These are phyloP conservation scores for Ascochyta viciae-villosae DNA, from an alignment of 2,329 filamentous ascomycete species.

Conservation along the genomic window DNA sequence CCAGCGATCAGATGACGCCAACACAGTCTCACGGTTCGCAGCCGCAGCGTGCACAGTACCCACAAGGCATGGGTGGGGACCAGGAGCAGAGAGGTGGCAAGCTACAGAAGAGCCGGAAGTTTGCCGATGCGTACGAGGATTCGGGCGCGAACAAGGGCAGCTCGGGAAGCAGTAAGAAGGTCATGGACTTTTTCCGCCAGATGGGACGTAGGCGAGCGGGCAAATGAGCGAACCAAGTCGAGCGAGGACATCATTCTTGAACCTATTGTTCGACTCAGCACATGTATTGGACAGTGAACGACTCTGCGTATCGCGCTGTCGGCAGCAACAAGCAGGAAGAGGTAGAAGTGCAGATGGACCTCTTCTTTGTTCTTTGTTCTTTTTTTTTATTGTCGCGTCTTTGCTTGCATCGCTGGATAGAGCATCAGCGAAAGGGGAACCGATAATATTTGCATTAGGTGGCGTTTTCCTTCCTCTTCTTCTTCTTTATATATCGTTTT, in stretches of 20 bases:
- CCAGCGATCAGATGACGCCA: conserved; percentile 40
- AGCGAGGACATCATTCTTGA: conserved; percentile 6
- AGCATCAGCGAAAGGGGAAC: conserved; percentile 13
- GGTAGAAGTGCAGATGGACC: conserved; percentile 10
- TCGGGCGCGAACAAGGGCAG: conserved; percentile 41
- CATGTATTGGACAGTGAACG: conserved; percentile 2
- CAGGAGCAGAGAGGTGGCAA: conserved; percentile 56
- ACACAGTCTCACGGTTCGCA: conserved; percentile 13
- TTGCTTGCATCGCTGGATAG: conserved; percentile 20
- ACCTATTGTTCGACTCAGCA: conserved; percentile 8
- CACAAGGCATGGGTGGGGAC: conserved; percentile 48
- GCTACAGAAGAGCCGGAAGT: conserved; percentile 84
- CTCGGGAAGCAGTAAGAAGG: conserved; percentile 80
- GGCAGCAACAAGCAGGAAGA: not conserved
- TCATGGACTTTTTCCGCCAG: conserved; percentile 98
- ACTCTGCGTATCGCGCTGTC: conserved; percentile 4
- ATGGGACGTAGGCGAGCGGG: conserved; percentile 59
- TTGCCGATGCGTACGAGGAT: conserved; percentile 86
- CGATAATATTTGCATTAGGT: conserved; percentile 19
- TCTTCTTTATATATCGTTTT: too few species aligned
- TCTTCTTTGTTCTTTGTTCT: not conserved
- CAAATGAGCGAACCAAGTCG: conserved; percentile 1
- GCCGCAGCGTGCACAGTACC: conserved; percentile 47
- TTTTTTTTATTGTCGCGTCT: not conserved
- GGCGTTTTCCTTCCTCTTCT: not conserved